Percentiles rank a stretch among this genome's conserved stretches.
phyloP scores from a whole-genome alignment of 2,329 filamentous ascomycete species.

The Pochonia chlamydosporia region DNA sequence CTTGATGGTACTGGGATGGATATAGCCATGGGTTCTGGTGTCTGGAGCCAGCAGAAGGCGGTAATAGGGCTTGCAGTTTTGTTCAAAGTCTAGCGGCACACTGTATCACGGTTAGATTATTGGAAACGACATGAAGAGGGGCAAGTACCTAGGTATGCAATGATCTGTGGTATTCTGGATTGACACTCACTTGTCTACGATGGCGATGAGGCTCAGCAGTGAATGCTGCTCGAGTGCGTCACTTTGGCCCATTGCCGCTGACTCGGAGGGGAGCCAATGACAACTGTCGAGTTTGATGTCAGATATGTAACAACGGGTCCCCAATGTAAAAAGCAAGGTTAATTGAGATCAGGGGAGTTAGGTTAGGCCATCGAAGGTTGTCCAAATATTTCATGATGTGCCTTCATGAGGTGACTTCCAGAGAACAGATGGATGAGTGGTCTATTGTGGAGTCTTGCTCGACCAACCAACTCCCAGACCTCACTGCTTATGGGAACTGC shows the following conservation, averaged over 20 bases:
- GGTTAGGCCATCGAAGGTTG: background rate
- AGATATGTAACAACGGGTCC: too few species aligned
- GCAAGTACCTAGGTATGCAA: too few species aligned
- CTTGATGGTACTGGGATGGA: constrained; percentile 38
- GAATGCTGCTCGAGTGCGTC: background rate
- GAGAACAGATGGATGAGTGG: constrained; percentile 6
- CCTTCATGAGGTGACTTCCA: constrained; percentile 7
- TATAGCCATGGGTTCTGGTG: constrained; percentile 41
- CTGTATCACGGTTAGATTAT: constrained; percentile 24
- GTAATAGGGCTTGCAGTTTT: constrained; percentile 34
- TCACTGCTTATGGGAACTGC: too few species aligned
- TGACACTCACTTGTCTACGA: constrained; percentile 36
- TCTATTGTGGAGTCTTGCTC: constrained; percentile 10
- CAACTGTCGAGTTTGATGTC: too few species aligned
- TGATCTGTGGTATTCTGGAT: background rate
- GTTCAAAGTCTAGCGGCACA: constrained; percentile 39
- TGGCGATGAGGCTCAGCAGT: constrained; percentile 32
- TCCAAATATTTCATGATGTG: background rate
- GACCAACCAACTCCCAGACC: too few species aligned
- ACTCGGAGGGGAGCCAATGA: too few species aligned
- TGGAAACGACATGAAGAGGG: too few species aligned
- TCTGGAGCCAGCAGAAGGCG: constrained; percentile 40
- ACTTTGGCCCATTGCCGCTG: too few species aligned
- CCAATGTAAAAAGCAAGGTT: background rate
- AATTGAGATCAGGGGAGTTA: background rate